Conservation (phyloP, 257 asterid species). For the Osmanthus fragrans region DNA sequence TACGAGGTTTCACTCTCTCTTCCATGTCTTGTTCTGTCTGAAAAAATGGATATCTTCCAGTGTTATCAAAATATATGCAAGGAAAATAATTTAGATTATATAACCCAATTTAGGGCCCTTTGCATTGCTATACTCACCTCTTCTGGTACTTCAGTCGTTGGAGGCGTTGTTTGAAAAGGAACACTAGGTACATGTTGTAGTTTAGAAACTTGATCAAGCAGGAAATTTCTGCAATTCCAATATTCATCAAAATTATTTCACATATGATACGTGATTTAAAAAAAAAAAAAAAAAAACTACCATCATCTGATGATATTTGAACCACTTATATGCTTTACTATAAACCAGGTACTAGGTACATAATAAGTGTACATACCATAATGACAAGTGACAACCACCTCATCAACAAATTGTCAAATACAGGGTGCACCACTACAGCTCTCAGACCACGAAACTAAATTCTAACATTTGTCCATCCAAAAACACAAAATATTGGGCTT, state of each 20-base stretch:
- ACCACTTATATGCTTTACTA: not conserved
- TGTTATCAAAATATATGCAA: constrained; percentile 23
- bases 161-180: constrained; percentile 73
- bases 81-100: not conserved
- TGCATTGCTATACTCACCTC: constrained; percentile 46
- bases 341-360: not conserved
- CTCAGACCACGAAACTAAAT: not conserved
- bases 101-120: not conserved
- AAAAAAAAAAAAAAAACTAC: not conserved
- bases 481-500: not conserved
- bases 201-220: constrained; percentile 77
- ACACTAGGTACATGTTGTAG: constrained; percentile 84
- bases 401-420: not conserved
- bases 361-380: not conserved
- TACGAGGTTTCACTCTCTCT: constrained; percentile 73
- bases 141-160: constrained; percentile 66
- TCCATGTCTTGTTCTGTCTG: constrained; percentile 84
- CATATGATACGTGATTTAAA: not conserved
- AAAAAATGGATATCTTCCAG: constrained; percentile 10
- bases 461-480: not conserved
- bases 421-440: not conserved
- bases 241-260: constrained; percentile 12
- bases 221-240: constrained; percentile 61
- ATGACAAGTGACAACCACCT: not conserved
- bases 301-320: not conserved